Evolutionary conservation across 805 yeast species (phyloP), one percentile per base, ranked within the genome.

Genomic region (Yamadazyma philogaea): DNA sequence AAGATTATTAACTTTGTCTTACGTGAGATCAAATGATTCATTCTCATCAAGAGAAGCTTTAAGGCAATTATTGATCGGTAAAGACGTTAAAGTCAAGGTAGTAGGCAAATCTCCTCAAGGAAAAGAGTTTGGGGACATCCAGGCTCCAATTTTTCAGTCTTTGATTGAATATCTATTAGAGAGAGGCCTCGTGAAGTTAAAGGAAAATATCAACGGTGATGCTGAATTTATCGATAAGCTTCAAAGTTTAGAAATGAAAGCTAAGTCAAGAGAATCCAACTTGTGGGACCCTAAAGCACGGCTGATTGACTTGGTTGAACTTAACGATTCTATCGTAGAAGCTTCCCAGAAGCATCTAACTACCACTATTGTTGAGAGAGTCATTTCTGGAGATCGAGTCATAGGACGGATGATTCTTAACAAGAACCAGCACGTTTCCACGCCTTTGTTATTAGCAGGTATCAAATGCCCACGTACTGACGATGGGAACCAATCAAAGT

Each of bases 341-440:
- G 60, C 60, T 43, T 70, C 79, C 7, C 57, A 56, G 40, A 50
- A 54, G 12, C 42, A 60, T n/a, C 78, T 81, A 19, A 60, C 77
- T 37, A 62, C 71, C 14, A 72, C 86, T 24, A 74, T 87, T 43
- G 82, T 87, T 19, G 95, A 87, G 62, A 80, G 76, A 53, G 93
- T 83, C 24, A 72, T 86, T 45, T 68, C 82, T 48, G 96, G 96
- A 37, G 96, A 87, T 63, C 68, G 95, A 37, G 61, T 87, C n/a
- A 66, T 82, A 30, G 75, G 78, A 10, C 75, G 95, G 31, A 59
- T 80, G 10, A 49, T 80, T 42, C 63, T 78, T 22, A 68, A 66
- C 44, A 63, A 69, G 37, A 61, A 63, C n/a, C 61, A 62, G 31
- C 93, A 85, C 46, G 75, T 73, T 32, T 72, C 77, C 21, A 67